Percentiles rank a stretch among this genome's conserved stretches.
Evolutionary conservation across 306 rosid genomes (phyloP).

Genomic region (Crataegus laevigata): DNA sequence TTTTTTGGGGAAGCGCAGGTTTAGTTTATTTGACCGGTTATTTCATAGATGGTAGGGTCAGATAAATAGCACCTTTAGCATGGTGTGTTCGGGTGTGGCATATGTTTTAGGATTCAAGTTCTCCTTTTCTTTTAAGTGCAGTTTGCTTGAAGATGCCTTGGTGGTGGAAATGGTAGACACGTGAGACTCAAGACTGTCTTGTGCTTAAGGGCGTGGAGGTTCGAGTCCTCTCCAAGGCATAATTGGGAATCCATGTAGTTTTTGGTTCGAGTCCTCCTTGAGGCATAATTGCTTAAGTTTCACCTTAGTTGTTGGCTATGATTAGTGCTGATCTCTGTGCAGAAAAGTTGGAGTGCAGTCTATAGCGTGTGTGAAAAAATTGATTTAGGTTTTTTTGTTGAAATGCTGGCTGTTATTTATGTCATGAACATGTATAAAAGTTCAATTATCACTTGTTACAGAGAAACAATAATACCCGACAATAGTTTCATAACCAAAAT

Average conservation of each 20-base stretch:
- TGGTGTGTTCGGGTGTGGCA: background rate
- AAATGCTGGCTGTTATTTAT: background rate
- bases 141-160: slow-evolving; percentile 2
- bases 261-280: background rate
- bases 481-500: background rate
- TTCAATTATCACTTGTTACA: background rate
- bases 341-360: background rate
- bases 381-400: background rate
- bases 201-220: slow-evolving; percentile 16
- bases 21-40: background rate
- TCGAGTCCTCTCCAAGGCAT: slow-evolving; percentile 19
- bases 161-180: slow-evolving; percentile 20
- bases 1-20: background rate
- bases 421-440: background rate
- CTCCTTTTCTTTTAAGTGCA: background rate
- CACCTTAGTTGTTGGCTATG: background rate
- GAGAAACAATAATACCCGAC: background rate
- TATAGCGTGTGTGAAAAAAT: background rate
- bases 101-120: background rate
- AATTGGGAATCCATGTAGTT: background rate
- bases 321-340: background rate
- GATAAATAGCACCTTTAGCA: background rate
- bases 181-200: slow-evolving; percentile 3
- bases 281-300: background rate
- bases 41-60: background rate